Evolutionary conservation across 305 asterid genomes (phyloP), one percentile per base, ranked within the genome.

Genomic region (Fraxinus albicans): DNA sequence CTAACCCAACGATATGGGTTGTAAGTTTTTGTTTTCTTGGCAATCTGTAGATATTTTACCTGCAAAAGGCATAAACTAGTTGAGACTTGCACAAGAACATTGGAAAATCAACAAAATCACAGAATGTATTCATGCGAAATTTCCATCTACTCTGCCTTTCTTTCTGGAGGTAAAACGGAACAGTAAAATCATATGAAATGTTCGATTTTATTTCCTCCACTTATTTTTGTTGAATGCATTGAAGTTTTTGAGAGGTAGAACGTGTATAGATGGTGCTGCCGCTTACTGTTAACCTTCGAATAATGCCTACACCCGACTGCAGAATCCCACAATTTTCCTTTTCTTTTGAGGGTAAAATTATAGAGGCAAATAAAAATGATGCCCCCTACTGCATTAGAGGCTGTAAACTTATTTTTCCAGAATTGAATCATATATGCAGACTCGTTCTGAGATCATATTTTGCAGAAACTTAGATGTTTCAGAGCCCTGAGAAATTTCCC

Each of bases 1-100:
- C 98, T 90, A 89, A 96, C 99, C 98, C 99, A 96, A 73, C 99
- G 93, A 84, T 93, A 94, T 0, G 98, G 98, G 82, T 96, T 96
- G 81, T 92, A 89, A 12, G 90, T 86, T 88, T 96, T 93, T 84
- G 91, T 84, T 87, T 88, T 93, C 93, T 94, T 96, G n/a, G 97
- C 96, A 73, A 96, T 96, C 86, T 94, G 99, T 81, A 96, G 87
- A 86, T 96, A 96, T 84, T 96, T 94, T 86, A 96, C 99, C 99
- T 96, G 93, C 88, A 88, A 50, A 81, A 84, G 77, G 53, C 83
- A 81, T 4, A 82, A 55, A 63, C 75, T 58, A 77, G 76, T 69
- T 79, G 58, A 76, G 77, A 83, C 81, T 27, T 77, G 74, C 69
- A 33, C 80, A 73, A 25, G 73, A 79, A 42, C 40, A 58, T 53